A percentile compares a stretch with the other conserved stretches of the same genome.
Evolutionary conservation across 2,329 filamentous ascomycete species (phyloP).

Genomic region (Aureobasidium melanogenum): DNA sequence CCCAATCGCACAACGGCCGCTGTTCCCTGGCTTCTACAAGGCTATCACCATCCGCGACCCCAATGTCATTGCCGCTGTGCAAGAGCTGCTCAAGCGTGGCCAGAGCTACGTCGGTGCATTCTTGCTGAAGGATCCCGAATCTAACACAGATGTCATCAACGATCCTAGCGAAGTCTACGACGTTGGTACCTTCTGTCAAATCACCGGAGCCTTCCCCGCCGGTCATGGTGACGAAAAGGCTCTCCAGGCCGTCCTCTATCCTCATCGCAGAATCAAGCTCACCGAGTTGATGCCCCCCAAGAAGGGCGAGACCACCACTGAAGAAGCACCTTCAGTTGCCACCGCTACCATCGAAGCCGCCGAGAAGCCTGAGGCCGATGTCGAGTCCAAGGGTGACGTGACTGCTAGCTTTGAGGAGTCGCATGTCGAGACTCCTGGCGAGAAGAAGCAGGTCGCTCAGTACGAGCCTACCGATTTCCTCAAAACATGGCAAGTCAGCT

Average conservation of each 20-base stretch:
- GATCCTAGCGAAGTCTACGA: conserved; percentile 87
- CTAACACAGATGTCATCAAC: conserved; percentile 88
- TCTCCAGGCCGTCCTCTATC: conserved; percentile 89
- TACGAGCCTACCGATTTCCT: conserved; percentile 90
- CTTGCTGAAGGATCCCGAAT: conserved; percentile 90
- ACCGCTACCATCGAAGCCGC: conserved; percentile 38
- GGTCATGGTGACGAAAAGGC: conserved; percentile 64
- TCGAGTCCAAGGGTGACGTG: conserved; percentile 79
- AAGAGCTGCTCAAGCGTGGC: conserved; percentile 92
- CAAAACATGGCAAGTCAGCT: conserved; percentile 80
- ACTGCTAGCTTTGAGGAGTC: conserved; percentile 94
- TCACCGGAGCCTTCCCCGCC: conserved; percentile 91
- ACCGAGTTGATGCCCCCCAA: conserved; percentile 68
- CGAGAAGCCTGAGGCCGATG: conserved; percentile 2
- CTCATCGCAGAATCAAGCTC: conserved; percentile 87
- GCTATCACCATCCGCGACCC: conserved; percentile 93
- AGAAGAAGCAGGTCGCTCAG: conserved; percentile 38
- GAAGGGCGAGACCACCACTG: conserved; percentile 38
- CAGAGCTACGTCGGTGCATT: conserved; percentile 97
- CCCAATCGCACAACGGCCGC: conserved; percentile 82
- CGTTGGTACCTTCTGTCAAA: conserved; percentile 93
- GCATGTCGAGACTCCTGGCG: conserved; percentile 48
- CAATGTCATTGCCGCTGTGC: conserved; percentile 82
- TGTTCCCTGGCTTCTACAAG: conserved; percentile 98
- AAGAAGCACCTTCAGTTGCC: conserved; percentile 36